Evolutionary conservation across 306 rosid species (phyloP).

Genomic region (Trichosanthes cucumerina): DNA sequence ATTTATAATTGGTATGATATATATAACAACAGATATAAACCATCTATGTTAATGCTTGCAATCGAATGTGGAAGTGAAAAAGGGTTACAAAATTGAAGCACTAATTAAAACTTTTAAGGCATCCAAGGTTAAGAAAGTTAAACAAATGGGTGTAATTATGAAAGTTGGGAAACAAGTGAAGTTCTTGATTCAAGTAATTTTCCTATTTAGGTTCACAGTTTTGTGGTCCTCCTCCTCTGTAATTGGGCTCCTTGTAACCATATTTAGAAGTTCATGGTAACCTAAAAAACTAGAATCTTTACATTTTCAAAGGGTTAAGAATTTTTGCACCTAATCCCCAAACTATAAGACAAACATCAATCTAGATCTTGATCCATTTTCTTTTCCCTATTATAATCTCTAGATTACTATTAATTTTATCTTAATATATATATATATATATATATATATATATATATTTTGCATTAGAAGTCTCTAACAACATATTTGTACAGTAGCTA

Average conservation of each 20-base stretch:
- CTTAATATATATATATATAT: too few relatives aligned
- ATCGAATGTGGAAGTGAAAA: background rate
- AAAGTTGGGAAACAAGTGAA: constrained; percentile 23
- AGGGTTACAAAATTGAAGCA: background rate
- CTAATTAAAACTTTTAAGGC: background rate
- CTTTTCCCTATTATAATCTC: background rate
- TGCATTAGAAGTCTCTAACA: background rate
- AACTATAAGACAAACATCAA: background rate
- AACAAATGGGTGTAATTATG: constrained; percentile 43
- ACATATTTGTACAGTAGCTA: too few relatives aligned
- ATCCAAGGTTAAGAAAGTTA: constrained; percentile 1
- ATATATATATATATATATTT: too few relatives aligned
- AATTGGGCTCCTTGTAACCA: constrained; percentile 16
- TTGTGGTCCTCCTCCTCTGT: constrained; percentile 46
- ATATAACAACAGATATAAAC: background rate
- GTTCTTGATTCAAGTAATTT: constrained; percentile 19
- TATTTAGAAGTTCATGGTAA: constrained; percentile 28
- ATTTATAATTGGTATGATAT: too few relatives aligned
- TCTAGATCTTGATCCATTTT: background rate
- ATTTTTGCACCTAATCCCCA: background rate
- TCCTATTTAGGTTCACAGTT: constrained; percentile 15
- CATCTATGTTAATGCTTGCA: background rate
- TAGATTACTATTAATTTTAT: background rate
- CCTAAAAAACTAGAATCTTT: background rate
- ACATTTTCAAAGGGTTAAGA: background rate